Evolutionary conservation across 768 basidiomycete species (phyloP).

Genomic region (Pisolithus sp.): DNA sequence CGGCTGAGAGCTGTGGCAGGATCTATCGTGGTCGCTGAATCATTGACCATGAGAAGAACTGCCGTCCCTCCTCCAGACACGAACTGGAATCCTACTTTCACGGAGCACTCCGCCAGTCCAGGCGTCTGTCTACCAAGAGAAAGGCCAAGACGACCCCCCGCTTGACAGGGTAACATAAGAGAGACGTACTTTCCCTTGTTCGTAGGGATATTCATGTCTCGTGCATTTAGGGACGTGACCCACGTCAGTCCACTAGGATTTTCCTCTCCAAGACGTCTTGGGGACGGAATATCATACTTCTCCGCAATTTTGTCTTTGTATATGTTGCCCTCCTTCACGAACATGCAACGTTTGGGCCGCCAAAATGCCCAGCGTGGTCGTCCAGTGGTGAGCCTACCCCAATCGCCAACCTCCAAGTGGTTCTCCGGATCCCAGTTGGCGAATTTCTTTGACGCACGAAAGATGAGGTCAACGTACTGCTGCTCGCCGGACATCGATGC

Average conservation of each 20-base stretch:
- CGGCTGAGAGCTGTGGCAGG: conserved; percentile 21
- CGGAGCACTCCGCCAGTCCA: conserved; percentile 16
- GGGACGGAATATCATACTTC: conserved; percentile 16
- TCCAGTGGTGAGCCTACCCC: conserved; percentile 22
- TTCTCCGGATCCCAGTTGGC: conserved; percentile 31
- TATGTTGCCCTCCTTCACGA: conserved; percentile 29
- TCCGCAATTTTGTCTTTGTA: conserved; percentile 22
- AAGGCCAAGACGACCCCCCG: neutral
- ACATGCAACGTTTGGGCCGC: conserved; percentile 18
- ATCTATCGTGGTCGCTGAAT: conserved; percentile 21
- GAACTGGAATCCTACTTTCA: conserved; percentile 25
- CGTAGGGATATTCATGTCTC: conserved; percentile 14
- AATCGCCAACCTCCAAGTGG: conserved; percentile 25
- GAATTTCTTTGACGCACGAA: conserved; percentile 24
- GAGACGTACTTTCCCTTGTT: conserved; percentile 9
- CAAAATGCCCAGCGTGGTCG: conserved; percentile 13
- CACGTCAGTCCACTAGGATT: conserved; percentile 19
- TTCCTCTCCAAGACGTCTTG: conserved; percentile 15
- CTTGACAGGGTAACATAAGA: neutral
- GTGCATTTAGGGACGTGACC: conserved; percentile 22
- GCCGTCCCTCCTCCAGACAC: conserved; percentile 20
- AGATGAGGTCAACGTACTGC: conserved; percentile 27
- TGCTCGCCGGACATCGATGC: conserved; percentile 15
- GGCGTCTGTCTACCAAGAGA: conserved; percentile 16
- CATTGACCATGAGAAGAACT: conserved; percentile 27